Percentiles rank a stretch among this genome's conserved stretches.
Evolutionary conservation across 1,139 yeast genomes (phyloP).

Genomic region (Pichiaceae sp.): DNA sequence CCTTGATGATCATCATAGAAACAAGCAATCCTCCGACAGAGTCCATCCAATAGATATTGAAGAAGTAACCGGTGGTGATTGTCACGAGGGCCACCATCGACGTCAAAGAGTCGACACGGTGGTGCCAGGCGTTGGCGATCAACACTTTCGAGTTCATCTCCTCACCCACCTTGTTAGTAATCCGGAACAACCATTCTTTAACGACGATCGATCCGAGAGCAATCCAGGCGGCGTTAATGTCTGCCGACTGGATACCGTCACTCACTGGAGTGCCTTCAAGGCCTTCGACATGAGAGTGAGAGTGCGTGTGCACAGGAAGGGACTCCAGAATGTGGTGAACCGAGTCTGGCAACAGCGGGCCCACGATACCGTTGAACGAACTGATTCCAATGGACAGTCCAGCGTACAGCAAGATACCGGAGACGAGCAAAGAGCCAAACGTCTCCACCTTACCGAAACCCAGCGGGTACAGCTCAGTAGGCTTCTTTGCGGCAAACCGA

Average conservation of each 20-base stretch:
- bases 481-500: conserved; percentile 61
- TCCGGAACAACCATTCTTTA: conserved; percentile 79
- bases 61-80: conserved; percentile 75
- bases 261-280: conserved; percentile 12
- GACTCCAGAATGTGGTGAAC: conserved; percentile 36
- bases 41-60: conserved; percentile 77
- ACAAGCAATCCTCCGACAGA: conserved; percentile 87
- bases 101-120: conserved; percentile 89
- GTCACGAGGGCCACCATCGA: conserved; percentile 86
- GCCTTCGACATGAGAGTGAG: conserved; percentile 29
- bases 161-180: conserved; percentile 72
- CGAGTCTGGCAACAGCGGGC: conserved; percentile 55
- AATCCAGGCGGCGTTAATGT: conserved; percentile 92
- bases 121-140: conserved; percentile 98
- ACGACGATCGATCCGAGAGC: conserved; percentile 81
- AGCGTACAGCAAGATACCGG: conserved; percentile 73
- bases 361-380: conserved; percentile 62
- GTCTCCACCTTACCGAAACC: conserved; percentile 95
- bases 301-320: conserved; percentile 45
- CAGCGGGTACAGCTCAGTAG: conserved; percentile 60
- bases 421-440: conserved; percentile 81
- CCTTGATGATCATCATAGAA: conserved; percentile 69
- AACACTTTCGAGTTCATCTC: conserved; percentile 78
- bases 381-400: conserved; percentile 92
- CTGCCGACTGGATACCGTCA: conserved; percentile 35